Percentiles rank a stretch among this genome's conserved stretches.
phyloP scores from a whole-genome alignment of 2,329 filamentous ascomycete genomes.

The Trichophyton benhamiae region DNA sequence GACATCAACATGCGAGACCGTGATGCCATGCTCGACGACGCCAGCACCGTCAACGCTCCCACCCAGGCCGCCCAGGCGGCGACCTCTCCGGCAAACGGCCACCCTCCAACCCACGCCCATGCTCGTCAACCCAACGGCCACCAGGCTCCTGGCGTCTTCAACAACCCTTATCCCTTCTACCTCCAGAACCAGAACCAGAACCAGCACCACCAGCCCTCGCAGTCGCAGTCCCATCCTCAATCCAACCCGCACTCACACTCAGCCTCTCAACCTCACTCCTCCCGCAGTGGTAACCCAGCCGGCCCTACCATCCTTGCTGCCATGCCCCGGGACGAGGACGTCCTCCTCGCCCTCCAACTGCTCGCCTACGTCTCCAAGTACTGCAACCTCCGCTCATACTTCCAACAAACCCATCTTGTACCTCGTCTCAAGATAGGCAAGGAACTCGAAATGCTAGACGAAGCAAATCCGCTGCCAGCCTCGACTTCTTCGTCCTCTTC shows the following conservation, averaged over 20 bases:
- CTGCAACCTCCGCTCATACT: constrained; percentile 88
- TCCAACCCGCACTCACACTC: no score
- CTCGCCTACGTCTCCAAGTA: constrained; percentile 98
- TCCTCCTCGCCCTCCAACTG: constrained; percentile 93
- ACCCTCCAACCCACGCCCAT: constrained; percentile 55
- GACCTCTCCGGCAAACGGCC: constrained; percentile 44
- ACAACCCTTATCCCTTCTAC: constrained; percentile 64
- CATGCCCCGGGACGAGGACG: constrained; percentile 94
- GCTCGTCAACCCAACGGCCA: constrained; percentile 45
- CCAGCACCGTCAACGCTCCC: constrained; percentile 63
- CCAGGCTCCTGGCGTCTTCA: constrained; percentile 58
- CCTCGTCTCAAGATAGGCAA: constrained; percentile 81
- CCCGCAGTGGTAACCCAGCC: constrained; percentile 38
- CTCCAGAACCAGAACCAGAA: constrained; percentile 45
- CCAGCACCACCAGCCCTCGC: background rate
- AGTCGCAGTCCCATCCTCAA: background rate
- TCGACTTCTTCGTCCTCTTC: constrained; percentile 7
- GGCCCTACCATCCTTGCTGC: constrained; percentile 67
- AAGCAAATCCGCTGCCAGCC: constrained; percentile 40
- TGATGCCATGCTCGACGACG: constrained; percentile 59
- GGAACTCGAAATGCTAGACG: constrained; percentile 69
- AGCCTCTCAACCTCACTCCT: background rate
- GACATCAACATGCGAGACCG: constrained; percentile 73
- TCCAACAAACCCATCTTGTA: constrained; percentile 87
- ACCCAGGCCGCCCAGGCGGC: constrained; percentile 56